These are phyloP conservation scores for Cutaneotrichosporon cyanovorans DNA, from an alignment of 1,284 basidiomycete genomes.

Conservation along the genomic window DNA sequence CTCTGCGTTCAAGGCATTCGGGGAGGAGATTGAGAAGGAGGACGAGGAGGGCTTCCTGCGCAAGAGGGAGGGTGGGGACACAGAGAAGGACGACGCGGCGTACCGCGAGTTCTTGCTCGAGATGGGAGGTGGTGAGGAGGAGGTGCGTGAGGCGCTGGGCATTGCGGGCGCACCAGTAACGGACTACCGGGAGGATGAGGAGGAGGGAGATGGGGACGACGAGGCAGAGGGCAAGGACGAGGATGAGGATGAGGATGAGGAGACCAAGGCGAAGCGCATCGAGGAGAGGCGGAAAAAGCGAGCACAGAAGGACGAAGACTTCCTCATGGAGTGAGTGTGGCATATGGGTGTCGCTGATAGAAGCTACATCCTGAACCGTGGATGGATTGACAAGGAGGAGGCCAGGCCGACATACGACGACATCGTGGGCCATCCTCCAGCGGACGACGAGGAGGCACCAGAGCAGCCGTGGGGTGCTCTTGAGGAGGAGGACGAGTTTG, in stretches of 20 bases:
- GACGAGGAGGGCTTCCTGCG: slow-evolving; percentile 52
- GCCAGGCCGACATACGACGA: slow-evolving; percentile 77
- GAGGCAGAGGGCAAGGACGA: slow-evolving; percentile 49
- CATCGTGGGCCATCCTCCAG: slow-evolving; percentile 48
- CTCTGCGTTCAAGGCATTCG: slow-evolving; percentile 53
- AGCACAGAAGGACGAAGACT: slow-evolving; percentile 51
- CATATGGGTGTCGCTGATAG: neutral
- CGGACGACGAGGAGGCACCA: slow-evolving; percentile 19
- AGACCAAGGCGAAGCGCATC: slow-evolving; percentile 53
- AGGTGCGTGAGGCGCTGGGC: slow-evolving; percentile 54
- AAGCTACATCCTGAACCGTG: slow-evolving; percentile 89
- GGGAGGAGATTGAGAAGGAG: slow-evolving; percentile 45
- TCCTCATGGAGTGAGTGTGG: slow-evolving; percentile 74
- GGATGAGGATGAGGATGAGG: slow-evolving; percentile 47
- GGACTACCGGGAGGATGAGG: slow-evolving; percentile 42
- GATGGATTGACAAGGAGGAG: slow-evolving; percentile 78
- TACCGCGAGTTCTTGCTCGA: slow-evolving; percentile 72
- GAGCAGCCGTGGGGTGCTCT: slow-evolving; percentile 44
- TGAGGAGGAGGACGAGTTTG: slow-evolving; percentile 56
- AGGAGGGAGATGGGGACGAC: neutral
- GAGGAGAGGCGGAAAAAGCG: slow-evolving; percentile 22
- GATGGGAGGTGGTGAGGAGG: slow-evolving; percentile 63
- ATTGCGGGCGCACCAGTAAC: slow-evolving; percentile 28
- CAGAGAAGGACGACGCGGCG: slow-evolving; percentile 66
- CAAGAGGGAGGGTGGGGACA: slow-evolving; percentile 57